phyloP scores from a whole-genome alignment of 306 rosid species.

The Rubus parviflorus region DNA sequence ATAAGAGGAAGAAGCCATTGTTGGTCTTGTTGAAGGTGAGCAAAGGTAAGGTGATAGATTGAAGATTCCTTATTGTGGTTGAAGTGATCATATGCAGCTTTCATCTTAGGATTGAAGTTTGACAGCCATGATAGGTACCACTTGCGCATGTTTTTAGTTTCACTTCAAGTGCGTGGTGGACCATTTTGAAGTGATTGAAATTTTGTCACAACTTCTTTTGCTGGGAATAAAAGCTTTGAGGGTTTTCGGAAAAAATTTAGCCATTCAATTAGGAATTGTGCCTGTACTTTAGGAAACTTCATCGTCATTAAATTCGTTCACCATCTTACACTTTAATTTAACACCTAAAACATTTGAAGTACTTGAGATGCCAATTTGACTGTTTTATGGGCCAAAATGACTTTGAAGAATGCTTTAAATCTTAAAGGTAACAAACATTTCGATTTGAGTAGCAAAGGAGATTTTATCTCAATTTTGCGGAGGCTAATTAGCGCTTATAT shows the following conservation, averaged over 20 bases:
- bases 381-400: not conserved
- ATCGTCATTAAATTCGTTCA: not conserved
- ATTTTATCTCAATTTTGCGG: not conserved
- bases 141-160: not conserved
- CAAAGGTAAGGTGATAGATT: not conserved
- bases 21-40: conserved; percentile 17
- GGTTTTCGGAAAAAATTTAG: conserved; percentile 17
- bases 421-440: not conserved
- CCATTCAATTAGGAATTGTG: conserved; percentile 37
- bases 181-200: conserved; percentile 30
- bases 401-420: not conserved
- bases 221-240: not conserved
- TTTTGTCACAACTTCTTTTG: conserved; percentile 15
- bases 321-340: not conserved
- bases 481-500: not conserved
- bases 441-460: not conserved
- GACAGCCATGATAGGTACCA: conserved; percentile 26
- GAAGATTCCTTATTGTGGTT: conserved; percentile 2
- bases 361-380: not conserved
- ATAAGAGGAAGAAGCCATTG: conserved; percentile 56
- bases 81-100: not conserved
- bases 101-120: conserved; percentile 16
- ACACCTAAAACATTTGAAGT: not conserved
- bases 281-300: not conserved
- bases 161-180: conserved; percentile 33